Conservation (phyloP, 805 yeast species). For the Ogataea paraovalis region DNA sequence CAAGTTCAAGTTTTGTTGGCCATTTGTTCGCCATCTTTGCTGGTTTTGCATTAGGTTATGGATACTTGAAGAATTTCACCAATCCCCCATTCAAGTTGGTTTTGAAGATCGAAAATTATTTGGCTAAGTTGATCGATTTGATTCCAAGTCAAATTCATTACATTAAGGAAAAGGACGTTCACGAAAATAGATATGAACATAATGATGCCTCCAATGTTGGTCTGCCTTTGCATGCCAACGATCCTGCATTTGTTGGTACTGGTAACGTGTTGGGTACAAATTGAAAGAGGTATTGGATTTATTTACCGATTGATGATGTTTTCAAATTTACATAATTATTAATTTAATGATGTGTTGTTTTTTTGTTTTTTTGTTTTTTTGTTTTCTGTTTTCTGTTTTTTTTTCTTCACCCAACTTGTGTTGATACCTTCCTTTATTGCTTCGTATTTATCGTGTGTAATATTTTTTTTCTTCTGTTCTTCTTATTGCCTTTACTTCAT, state of each 20-base stretch:
- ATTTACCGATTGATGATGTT: background rate
- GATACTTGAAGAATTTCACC: conserved; percentile 50
- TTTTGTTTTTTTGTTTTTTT: background rate
- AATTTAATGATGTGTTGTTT: background rate
- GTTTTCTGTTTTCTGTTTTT: conserved; percentile 2
- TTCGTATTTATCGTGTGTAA: background rate
- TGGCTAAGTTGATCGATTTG: conserved; percentile 45
- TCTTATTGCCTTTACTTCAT: background rate
- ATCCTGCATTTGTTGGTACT: conserved; percentile 11
- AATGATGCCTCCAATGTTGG: conserved; percentile 5
- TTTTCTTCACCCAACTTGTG: too few species aligned
- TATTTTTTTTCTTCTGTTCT: background rate
- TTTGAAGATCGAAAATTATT: conserved; percentile 57
- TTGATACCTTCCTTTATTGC: too few species aligned
- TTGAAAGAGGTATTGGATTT: background rate
- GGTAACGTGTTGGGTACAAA: conserved; percentile 27
- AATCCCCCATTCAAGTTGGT: conserved; percentile 65
- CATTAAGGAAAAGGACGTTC: conserved; percentile 58
- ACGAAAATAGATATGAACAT: conserved; percentile 22
- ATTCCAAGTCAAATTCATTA: conserved; percentile 53
- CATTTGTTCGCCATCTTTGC: conserved; percentile 63
- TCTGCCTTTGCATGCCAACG: conserved; percentile 19
- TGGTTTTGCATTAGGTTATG: conserved; percentile 62
- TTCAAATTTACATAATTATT: background rate
- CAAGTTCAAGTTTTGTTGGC: conserved; percentile 69